Conservation (phyloP, 768 basidiomycete species). For the Podaxis sp. region DNA sequence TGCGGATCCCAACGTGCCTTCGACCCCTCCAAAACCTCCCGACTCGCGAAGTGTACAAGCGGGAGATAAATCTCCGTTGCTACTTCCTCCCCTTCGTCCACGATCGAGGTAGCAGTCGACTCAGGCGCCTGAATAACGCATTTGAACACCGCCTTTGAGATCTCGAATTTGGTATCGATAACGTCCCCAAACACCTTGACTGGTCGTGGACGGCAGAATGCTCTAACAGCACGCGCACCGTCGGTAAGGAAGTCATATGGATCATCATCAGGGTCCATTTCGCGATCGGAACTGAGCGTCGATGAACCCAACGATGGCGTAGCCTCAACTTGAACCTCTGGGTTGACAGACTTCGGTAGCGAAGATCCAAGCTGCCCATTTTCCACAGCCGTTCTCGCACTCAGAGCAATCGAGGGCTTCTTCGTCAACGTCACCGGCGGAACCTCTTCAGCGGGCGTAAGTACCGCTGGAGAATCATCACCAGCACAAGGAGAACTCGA, state of each 20-base stretch:
- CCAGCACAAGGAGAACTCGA: not conserved
- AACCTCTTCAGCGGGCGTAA: not conserved
- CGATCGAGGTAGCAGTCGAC: slow-evolving; percentile 43
- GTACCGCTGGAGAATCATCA: not conserved
- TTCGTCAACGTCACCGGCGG: not conserved
- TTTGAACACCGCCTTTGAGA: slow-evolving; percentile 65
- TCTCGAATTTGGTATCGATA: slow-evolving; percentile 68
- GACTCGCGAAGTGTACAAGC: slow-evolving; percentile 78
- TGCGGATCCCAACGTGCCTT: slow-evolving; percentile 8
- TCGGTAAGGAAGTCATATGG: slow-evolving; percentile 75
- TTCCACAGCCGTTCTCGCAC: not conserved
- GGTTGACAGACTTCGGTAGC: not conserved
- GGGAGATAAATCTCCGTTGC: slow-evolving; percentile 93
- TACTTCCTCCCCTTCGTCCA: slow-evolving; percentile 26
- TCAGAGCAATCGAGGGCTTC: slow-evolving; percentile 2
- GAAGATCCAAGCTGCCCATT: not conserved
- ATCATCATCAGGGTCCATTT: slow-evolving; percentile 33
- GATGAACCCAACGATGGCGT: not conserved
- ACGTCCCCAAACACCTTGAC: slow-evolving; percentile 67
- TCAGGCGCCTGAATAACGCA: slow-evolving; percentile 41
- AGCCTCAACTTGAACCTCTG: not conserved
- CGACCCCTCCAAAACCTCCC: slow-evolving; percentile 22
- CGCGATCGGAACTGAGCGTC: not conserved
- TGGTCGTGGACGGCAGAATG: slow-evolving; percentile 86
- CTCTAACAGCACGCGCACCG: slow-evolving; percentile 79